Base-by-base conservation (phyloP, 345 rosid species). In the Nasturtium officinale region DNA sequence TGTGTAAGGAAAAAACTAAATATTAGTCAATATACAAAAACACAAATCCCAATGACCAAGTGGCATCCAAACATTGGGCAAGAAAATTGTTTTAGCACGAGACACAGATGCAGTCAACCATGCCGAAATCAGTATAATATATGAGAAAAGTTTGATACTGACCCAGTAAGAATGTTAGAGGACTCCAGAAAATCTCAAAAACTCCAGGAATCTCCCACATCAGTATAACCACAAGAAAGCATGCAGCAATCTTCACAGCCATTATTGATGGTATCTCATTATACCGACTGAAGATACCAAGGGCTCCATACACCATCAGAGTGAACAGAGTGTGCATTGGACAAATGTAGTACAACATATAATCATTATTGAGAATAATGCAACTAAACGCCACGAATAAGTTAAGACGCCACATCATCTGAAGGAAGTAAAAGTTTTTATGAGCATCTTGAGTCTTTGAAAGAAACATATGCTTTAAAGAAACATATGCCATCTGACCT, bases 331-430 rank as follows among this genome's bases (percentile, higher is more conserved):
- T 95, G 84, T 95, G 99, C 99, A 95, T 95, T 37, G 99, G 99
- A 76, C 99, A 95, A 71, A 95, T 95, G 77, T 95, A 95, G 80
- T 91, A 95, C 52, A 95, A 73, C 98, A 87, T 86, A 76, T 91
- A 95, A 74, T 95, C 98, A 73, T 95, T 95, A 86, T 87, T 84
- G 78, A 95, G 97, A 80, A 95, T 79, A 76, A 91, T 74, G 76
- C 98, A 95, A 79, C 90, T 78, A 76, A 95, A 88, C 29, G 91
- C 89, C 79, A 95, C 99, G 3, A 90, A 88, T 77, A 91, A 88
- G 81, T 95, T 95, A 54, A 95, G 96, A 74, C 97, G 88, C 99
- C 98, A 95, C 99, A 95, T 95, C 99, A 95, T 95, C 99, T 91
- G 90, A 80, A 83, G 67, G 48, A 85, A 65, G 69, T 40, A 57